Evolutionary conservation across 371 early-diverging fungal species (phyloP).

Genomic region (Phascolomyces articulosus): DNA sequence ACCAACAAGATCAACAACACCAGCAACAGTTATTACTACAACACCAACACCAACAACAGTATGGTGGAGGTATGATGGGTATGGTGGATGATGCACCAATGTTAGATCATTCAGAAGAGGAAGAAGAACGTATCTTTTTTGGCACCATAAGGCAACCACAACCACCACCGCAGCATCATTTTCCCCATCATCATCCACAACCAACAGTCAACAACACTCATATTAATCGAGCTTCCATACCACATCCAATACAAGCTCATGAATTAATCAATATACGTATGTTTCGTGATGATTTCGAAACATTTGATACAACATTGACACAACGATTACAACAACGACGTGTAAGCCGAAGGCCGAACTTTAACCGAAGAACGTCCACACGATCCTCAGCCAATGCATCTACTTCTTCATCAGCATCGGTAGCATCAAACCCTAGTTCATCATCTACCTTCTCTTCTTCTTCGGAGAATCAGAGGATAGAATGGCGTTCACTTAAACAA

Average conservation of each 20-base stretch:
- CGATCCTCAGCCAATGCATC: neutral
- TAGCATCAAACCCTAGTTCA: too few relatives aligned
- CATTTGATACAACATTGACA: neutral
- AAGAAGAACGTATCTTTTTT: neutral
- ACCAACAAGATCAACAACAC: neutral
- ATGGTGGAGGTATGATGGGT: neutral
- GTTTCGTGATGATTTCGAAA: neutral
- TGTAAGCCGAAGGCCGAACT: neutral
- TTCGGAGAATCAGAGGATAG: neutral
- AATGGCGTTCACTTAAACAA: constrained; percentile 20
- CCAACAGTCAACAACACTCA: too few relatives aligned
- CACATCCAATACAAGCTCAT: neutral
- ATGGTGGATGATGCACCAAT: neutral
- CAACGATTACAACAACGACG: constrained; percentile 2
- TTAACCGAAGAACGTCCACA: neutral
- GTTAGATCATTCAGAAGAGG: constrained; percentile 6
- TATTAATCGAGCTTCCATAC: too few relatives aligned
- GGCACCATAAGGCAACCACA: neutral
- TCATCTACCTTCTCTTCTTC: too few relatives aligned
- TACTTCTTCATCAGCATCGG: neutral
- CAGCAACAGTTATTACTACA: constrained; percentile 1
- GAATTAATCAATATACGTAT: neutral
- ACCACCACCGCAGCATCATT: neutral
- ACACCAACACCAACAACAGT: neutral
- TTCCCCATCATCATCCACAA: neutral